phyloP scores from a whole-genome alignment of 768 basidiomycete genomes.

The Leucosporidium yakuticum region DNA sequence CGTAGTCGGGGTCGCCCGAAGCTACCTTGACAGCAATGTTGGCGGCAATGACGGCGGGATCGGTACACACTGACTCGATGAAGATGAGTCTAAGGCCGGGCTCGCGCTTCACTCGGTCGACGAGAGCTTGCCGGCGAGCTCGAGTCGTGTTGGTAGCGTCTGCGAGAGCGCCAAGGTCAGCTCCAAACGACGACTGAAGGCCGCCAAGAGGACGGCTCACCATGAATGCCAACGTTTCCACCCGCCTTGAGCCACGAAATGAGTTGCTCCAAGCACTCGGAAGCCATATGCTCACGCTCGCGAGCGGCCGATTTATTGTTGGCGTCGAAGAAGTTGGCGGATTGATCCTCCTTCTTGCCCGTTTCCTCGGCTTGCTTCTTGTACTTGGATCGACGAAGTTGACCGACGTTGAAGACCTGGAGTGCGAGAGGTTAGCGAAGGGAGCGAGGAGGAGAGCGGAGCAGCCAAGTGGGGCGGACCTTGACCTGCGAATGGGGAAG shows the following conservation, averaged over 20 bases:
- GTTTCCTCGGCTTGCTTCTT: constrained; percentile 71
- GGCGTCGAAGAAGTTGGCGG: constrained; percentile 81
- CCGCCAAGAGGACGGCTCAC: constrained; percentile 47
- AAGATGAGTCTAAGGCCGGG: constrained; percentile 83
- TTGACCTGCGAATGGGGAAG: background rate
- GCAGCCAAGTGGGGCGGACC: background rate
- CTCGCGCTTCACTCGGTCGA: constrained; percentile 74
- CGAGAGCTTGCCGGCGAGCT: constrained; percentile 64
- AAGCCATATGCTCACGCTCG: constrained; percentile 72
- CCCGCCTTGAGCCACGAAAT: constrained; percentile 89
- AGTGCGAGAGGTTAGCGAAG: background rate
- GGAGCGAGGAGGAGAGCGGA: background rate
- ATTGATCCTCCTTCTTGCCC: constrained; percentile 84
- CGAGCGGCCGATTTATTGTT: constrained; percentile 69
- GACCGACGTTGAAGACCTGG: constrained; percentile 97
- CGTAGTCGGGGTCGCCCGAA: constrained; percentile 97
- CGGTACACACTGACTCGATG: constrained; percentile 89
- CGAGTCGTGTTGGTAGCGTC: constrained; percentile 74
- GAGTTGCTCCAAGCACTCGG: constrained; percentile 87
- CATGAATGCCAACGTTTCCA: constrained; percentile 96
- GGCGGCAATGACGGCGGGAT: constrained; percentile 86
- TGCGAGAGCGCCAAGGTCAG: constrained; percentile 42
- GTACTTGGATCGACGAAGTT: constrained; percentile 56
- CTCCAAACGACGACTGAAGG: background rate
- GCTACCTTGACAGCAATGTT: constrained; percentile 94